These are phyloP conservation scores for Cryphonectria nitschkei DNA, from an alignment of 2,329 filamentous ascomycete genomes.

Conservation along the genomic window DNA sequence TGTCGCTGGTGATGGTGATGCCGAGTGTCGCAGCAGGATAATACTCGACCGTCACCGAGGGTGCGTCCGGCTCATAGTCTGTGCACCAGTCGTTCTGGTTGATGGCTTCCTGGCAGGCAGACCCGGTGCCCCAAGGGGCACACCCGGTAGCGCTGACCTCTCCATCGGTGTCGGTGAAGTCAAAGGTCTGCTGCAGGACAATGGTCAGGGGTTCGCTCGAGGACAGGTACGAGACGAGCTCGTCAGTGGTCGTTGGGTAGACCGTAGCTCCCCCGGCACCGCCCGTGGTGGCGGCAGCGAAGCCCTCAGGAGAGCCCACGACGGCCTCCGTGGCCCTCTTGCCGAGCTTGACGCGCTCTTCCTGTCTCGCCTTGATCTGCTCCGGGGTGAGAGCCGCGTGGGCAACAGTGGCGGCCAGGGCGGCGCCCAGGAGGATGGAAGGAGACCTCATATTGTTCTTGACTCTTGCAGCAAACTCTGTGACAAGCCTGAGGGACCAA, in stretches of 20 bases:
- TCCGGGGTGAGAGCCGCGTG: conserved; percentile 14
- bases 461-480: not conserved
- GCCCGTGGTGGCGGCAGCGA: conserved; percentile 59
- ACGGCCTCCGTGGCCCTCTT: conserved; percentile 33
- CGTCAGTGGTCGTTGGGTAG: conserved; percentile 55
- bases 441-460: conserved; percentile 12
- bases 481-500: not conserved
- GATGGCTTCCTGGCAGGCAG: conserved; percentile 62
- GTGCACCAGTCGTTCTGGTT: conserved; percentile 62
- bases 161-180: conserved; percentile 60
- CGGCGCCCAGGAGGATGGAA: conserved; percentile 8
- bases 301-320: conserved; percentile 45
- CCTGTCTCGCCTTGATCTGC: conserved; percentile 9
- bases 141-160: conserved; percentile 57
- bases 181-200: conserved; percentile 59
- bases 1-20: conserved; percentile 61
- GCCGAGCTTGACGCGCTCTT: conserved; percentile 15
- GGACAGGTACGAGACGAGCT: conserved; percentile 52
- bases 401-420: conserved; percentile 12
- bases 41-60: conserved; percentile 49
- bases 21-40: conserved; percentile 55
- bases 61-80: conserved; percentile 59
- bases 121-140: conserved; percentile 58
- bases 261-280: conserved; percentile 58
- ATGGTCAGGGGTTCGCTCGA: conserved; percentile 40